phyloP scores from a whole-genome alignment of 495 filamentous ascomycete species.

The Staphylotrichum longicolle region DNA sequence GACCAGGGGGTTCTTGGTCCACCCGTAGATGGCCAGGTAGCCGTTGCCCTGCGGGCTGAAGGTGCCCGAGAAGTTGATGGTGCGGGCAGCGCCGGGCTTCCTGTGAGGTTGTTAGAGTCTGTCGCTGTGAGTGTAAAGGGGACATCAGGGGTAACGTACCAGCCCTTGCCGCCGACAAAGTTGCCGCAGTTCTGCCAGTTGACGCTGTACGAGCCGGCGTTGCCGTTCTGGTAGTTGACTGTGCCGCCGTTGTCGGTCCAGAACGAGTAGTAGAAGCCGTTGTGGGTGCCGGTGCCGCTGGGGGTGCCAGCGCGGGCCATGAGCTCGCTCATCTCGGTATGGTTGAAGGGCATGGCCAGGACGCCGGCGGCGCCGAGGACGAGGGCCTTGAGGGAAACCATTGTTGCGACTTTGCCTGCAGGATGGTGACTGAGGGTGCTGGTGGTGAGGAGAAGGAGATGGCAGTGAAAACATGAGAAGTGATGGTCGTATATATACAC shows the following conservation, averaged over 20 bases:
- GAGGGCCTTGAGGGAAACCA: conserved; percentile 27
- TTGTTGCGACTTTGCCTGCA: conserved; percentile 5
- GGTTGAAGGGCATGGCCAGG: conserved; percentile 21
- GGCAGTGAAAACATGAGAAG: background rate
- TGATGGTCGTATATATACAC: conserved; percentile 4
- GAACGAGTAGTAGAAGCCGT: conserved; percentile 59
- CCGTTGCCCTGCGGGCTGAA: conserved; percentile 52
- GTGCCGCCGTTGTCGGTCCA: conserved; percentile 57
- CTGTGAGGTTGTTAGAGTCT: conserved; percentile 14
- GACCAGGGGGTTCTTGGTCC: conserved; percentile 55
- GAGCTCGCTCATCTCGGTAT: conserved; percentile 31
- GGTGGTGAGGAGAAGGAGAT: conserved; percentile 5
- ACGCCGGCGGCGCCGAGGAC: conserved; percentile 19
- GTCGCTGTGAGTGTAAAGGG: background rate
- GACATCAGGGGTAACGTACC: conserved; percentile 28
- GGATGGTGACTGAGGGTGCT: background rate
- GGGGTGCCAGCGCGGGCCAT: conserved; percentile 30
- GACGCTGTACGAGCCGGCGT: conserved; percentile 52
- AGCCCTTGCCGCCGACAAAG: conserved; percentile 65
- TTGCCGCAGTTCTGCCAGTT: conserved; percentile 54
- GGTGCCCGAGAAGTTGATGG: conserved; percentile 53
- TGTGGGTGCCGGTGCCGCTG: conserved; percentile 48
- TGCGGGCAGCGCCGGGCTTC: conserved; percentile 47
- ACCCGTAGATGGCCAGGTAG: conserved; percentile 61
- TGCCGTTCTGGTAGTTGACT: conserved; percentile 57